phyloP scores from a whole-genome alignment of 2,329 filamentous ascomycete species.

The Fusarium circinatum region DNA sequence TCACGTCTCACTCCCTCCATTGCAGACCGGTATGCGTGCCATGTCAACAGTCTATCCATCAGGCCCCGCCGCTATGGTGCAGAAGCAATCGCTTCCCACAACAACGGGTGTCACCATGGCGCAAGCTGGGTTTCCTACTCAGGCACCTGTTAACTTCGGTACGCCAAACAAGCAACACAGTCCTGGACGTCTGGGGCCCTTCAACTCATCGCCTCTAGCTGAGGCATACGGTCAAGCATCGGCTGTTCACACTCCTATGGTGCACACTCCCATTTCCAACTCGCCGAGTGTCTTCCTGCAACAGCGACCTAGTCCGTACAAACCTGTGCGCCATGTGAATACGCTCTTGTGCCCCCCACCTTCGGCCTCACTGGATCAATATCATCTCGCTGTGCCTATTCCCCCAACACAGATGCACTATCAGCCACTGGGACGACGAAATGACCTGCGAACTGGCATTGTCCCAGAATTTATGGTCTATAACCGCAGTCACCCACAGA shows the following conservation, averaged over 20 bases:
- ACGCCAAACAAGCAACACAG: slow-evolving; percentile 66
- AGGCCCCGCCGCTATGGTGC: slow-evolving; percentile 55
- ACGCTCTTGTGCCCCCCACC: slow-evolving; percentile 91
- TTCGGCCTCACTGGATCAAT: slow-evolving; percentile 79
- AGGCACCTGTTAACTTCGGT: slow-evolving; percentile 54
- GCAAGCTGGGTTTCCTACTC: slow-evolving; percentile 42
- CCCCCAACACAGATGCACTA: slow-evolving; percentile 83
- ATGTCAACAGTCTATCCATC: slow-evolving; percentile 82
- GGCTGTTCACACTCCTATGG: slow-evolving; percentile 65
- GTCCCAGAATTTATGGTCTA: slow-evolving; percentile 69
- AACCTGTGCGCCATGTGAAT: slow-evolving; percentile 87
- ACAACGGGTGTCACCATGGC: slow-evolving; percentile 40
- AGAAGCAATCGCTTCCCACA: slow-evolving; percentile 46
- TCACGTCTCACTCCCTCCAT: slow-evolving; percentile 68
- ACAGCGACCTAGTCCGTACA: slow-evolving; percentile 91
- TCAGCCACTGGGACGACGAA: slow-evolving; percentile 76
- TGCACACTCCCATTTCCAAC: slow-evolving; percentile 74
- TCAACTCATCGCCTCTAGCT: slow-evolving; percentile 73
- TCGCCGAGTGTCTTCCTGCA: slow-evolving; percentile 90
- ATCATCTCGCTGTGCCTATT: slow-evolving; percentile 67
- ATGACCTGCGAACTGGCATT: slow-evolving; percentile 75
- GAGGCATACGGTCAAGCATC: slow-evolving; percentile 66
- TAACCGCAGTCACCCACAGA: slow-evolving; percentile 47
- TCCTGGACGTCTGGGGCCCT: slow-evolving; percentile 59
- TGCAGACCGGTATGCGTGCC: slow-evolving; percentile 70